Evolutionary conservation across 2,329 filamentous ascomycete genomes (phyloP).

Genomic region (Neophaeococcomyces mojaviensis): DNA sequence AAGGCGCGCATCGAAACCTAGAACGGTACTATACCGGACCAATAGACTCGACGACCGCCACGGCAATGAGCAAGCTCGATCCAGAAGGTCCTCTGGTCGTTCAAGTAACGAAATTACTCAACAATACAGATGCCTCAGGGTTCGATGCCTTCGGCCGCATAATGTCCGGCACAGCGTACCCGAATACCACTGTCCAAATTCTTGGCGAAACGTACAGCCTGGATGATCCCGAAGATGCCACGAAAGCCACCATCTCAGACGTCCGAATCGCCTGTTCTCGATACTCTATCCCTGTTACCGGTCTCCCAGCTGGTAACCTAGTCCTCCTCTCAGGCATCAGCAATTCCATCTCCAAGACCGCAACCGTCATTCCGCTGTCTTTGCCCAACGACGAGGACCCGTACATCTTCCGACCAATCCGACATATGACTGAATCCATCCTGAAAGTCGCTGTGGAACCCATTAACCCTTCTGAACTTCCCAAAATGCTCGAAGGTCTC

Average conservation of each 20-base stretch:
- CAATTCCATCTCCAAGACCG: conserved; percentile 97
- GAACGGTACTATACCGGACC: conserved; percentile 90
- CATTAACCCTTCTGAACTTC: conserved; percentile 93
- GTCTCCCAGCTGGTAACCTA: conserved; percentile 88
- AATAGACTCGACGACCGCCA: conserved; percentile 69
- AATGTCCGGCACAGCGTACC: conserved; percentile 80
- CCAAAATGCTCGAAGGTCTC: conserved; percentile 96
- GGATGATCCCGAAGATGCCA: conserved; percentile 98
- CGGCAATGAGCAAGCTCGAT: conserved; percentile 73
- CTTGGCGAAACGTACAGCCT: conserved; percentile 92
- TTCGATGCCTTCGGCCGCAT: conserved; percentile 89
- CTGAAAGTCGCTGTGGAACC: conserved; percentile 97
- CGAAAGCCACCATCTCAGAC: conserved; percentile 69
- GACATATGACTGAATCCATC: conserved; percentile 93
- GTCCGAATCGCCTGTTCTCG: conserved; percentile 87
- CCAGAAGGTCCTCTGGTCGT: conserved; percentile 87
- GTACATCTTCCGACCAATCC: conserved; percentile 88
- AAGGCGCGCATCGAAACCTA: conserved; percentile 67
- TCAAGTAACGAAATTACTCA: conserved; percentile 89
- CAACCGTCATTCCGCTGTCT: conserved; percentile 74
- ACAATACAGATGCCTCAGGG: conserved; percentile 76
- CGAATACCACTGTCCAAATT: conserved; percentile 77
- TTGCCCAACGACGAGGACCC: conserved; percentile 83
- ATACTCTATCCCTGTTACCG: conserved; percentile 86
- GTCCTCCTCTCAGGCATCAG: conserved; percentile 88